A percentile compares a stretch with the other conserved stretches of the same genome.
These are phyloP conservation scores for Flaveria floridana DNA, from an alignment of 140 eudicot genomes.

Conservation along the genomic window DNA sequence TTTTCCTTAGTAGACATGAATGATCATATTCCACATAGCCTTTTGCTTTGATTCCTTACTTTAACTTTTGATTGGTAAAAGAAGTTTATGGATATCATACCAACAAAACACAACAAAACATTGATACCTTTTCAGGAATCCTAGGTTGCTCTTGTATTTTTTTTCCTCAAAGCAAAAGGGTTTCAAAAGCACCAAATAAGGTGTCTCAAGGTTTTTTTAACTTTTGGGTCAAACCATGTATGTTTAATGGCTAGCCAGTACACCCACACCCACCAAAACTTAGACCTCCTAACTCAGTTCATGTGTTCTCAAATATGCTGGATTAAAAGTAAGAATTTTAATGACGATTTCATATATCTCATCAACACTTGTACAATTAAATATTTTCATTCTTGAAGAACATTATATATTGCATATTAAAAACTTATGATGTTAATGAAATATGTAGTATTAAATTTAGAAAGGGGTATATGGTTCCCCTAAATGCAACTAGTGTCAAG, in stretches of 20 bases:
- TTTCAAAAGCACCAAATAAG: conserved; percentile 22
- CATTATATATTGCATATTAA: too few species aligned
- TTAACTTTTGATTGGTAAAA: conserved; percentile 41
- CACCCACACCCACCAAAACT: conserved; percentile 22
- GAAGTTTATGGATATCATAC: conserved; percentile 23
- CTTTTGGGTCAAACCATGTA: conserved; percentile 57
- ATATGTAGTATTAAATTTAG: too few species aligned
- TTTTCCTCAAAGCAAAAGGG: conserved; percentile 29
- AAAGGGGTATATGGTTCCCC: too few species aligned
- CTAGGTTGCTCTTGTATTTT: conserved; percentile 52
- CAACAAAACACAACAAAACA: conserved; percentile 32
- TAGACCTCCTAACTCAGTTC: conserved; percentile 1
- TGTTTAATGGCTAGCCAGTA: conserved; percentile 15
- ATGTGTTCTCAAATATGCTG: background rate
- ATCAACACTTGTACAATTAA: too few species aligned
- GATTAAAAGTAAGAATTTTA: background rate
- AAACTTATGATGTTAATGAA: too few species aligned
- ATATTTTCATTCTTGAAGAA: too few species aligned
- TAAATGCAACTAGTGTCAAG: too few species aligned
- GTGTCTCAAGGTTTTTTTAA: conserved; percentile 36
- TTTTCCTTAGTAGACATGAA: conserved; percentile 29
- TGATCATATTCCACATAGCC: conserved; percentile 33
- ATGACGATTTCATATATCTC: too few species aligned
- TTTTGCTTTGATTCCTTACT: conserved; percentile 47
- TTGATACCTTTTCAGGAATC: conserved; percentile 56